phyloP scores from a whole-genome alignment of 768 basidiomycete species.

The Trametes cinnabarina region DNA sequence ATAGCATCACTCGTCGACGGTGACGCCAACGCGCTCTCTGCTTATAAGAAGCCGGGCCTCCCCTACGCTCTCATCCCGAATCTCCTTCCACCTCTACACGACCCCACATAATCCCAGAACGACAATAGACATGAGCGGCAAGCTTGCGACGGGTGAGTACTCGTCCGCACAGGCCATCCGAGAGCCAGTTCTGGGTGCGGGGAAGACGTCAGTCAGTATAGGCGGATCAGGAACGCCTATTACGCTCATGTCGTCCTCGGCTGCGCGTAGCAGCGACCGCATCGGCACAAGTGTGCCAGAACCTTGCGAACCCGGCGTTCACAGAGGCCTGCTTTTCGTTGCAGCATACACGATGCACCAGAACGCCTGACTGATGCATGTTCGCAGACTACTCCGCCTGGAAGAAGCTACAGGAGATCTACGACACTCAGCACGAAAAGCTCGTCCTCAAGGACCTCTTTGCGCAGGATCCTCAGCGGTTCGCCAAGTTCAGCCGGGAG shows the following conservation, averaged over 20 bases:
- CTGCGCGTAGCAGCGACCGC: background rate
- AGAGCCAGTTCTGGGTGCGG: background rate
- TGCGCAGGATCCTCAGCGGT: conserved; percentile 81
- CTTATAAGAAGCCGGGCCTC: conserved; percentile 13
- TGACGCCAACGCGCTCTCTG: conserved; percentile 7
- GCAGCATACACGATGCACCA: too few relatives aligned
- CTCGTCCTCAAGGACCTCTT: conserved; percentile 94
- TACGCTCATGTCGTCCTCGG: background rate
- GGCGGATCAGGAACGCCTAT: background rate
- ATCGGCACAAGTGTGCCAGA: background rate
- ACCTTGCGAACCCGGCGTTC: background rate
- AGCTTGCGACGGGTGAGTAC: conserved; percentile 56
- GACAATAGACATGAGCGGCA: conserved; percentile 57
- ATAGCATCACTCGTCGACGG: conserved; percentile 17
- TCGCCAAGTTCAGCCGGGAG: conserved; percentile 77
- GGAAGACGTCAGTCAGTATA: background rate
- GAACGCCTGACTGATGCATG: background rate
- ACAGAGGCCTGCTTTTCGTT: background rate
- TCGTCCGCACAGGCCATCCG: background rate
- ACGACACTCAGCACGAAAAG: conserved; percentile 66
- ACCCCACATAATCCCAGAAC: background rate
- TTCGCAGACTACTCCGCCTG: conserved; percentile 78
- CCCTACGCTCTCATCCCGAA: background rate
- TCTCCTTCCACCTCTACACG: background rate
- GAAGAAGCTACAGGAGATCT: conserved; percentile 85